Evolutionary conservation across 345 rosid genomes (phyloP), one percentile per base, ranked within the genome.

Genomic region (Kernera saxatilis): DNA sequence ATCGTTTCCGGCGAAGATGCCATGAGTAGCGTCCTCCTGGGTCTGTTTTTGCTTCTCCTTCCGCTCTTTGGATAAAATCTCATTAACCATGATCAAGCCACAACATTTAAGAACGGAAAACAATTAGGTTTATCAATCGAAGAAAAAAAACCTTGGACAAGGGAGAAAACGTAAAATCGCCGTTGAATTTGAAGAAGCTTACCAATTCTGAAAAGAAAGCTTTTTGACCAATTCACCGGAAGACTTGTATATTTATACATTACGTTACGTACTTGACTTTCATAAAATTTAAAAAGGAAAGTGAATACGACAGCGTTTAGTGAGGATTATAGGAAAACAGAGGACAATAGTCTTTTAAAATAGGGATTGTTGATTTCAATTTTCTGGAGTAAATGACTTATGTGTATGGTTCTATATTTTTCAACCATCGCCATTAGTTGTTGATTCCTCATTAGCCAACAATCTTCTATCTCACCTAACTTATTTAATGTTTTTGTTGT

Each of bases 21-120:
- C 95, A 36, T 84, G 84, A 1, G 84, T 71, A 19, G 79, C 82
- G 23, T 86, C 87, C 2, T 84, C 89, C 64, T 82, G 87, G 26
- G 84, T 86, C 64, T 88, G 95, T 12, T 54, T 75, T n/a, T 79
- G 83, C 76, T 79, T 87, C 66, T 85, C 83, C 71, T 73, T 81
- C 60, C 79, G 82, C 21, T 32, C 74, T 57, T 69, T 55, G 79
- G 74, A 84, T 62, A 77, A 85, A 69, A 74, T 82, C 77, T 90
- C 89, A 13, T 88, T 84, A 33, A 66, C 64, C 13, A 82, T 57
- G 18, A 57, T 21, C 13, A 35, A 19, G 11, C 11, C 30, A 13
- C 46, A 19, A 37, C 14, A 37, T 35, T n/a, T 35, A 19, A 12
- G 22, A 55, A n/a, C 3, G 29, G 56, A 27, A 53, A 15, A 29